Base-by-base conservation (phyloP, 768 basidiomycete genomes). In the Lentinula lateritia region DNA sequence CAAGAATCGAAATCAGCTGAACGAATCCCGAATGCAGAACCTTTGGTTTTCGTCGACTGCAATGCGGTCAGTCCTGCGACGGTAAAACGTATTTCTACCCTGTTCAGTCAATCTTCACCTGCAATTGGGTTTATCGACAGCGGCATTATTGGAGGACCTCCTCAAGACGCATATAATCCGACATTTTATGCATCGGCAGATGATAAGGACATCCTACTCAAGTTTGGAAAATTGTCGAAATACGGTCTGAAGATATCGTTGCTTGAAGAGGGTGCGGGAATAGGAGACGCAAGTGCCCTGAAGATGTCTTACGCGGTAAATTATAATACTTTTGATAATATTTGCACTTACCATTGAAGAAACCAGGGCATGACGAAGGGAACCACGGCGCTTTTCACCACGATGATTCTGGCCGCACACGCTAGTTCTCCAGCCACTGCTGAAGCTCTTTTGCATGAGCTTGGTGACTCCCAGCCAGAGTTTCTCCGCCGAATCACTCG, bases 231-330 rank as follows among this genome's bases (percentile, higher is more conserved):
- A 0, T 67, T 83, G n/a, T 70, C 74, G 15, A 65, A 73, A 59
- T 76, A 74, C 56, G 84, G 84, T 4, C 65, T 83, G 20, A 80
- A 77, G 65, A 70, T 82, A 9, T 78, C 75, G 15, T 68, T 74
- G 3, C 66, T 87, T 64, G 75, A 68, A 46, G 82, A 81, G 58
- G 80, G 78, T 34, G 74, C 74, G 0, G 78, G 78, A 2, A 73
- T 84, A 23, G 83, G 85, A 5, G 83, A 81, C 64, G 85, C 84
- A 1, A 86, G 84, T 63, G 83, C 83, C 5, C 68, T 86, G 62
- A 87, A 87, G 71, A 84, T 85, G 84, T 82, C 83, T 18, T 84
- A 87, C 70, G 82, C 81, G 53, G 84, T 85, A 58, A 67, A 80
- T 72, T n/a, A 52, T 23, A 45, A n/a, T 18, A 5, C 18, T 41